Evolutionary conservation across 2,329 filamentous ascomycete genomes (phyloP).

Genomic region (Fusarium sp.): DNA sequence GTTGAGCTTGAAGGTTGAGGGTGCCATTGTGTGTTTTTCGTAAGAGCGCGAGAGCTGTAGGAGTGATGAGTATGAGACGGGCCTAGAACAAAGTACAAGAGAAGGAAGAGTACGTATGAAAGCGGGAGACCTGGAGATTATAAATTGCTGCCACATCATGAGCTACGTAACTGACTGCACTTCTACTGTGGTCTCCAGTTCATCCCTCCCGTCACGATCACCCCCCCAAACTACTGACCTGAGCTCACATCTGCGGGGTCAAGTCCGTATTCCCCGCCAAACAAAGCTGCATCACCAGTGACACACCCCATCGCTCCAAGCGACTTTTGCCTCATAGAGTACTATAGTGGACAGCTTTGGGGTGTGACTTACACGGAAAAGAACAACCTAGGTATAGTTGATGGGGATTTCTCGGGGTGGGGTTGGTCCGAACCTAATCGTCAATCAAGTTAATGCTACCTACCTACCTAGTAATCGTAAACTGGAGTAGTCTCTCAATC

Average conservation of each 20-base stretch:
- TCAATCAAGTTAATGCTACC: constrained; percentile 17
- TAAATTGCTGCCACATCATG: constrained; percentile 38
- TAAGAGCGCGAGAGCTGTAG: constrained; percentile 2
- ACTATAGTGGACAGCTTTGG: constrained; percentile 21
- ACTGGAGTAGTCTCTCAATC: constrained; percentile 11
- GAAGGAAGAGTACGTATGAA: neutral
- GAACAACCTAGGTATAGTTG: neutral
- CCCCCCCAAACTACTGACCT: constrained; percentile 25
- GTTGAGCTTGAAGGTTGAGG: constrained; percentile 71
- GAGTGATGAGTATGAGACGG: neutral
- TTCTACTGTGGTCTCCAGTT: neutral
- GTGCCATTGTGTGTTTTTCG: constrained; percentile 58
- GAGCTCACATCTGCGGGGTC: constrained; percentile 40
- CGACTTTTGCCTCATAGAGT: constrained; percentile 8
- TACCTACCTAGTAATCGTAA: neutral
- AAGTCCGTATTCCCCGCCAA: constrained; percentile 40
- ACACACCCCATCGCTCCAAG: constrained; percentile 5
- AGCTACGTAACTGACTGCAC: constrained; percentile 14
- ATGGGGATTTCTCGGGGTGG: constrained; percentile 44
- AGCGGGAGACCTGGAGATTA: constrained; percentile 31
- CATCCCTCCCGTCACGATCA: neutral
- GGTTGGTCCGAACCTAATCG: constrained; percentile 39
- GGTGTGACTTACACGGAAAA: constrained; percentile 26
- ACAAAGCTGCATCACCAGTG: constrained; percentile 5
- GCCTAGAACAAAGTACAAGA: constrained; percentile 20